phyloP scores from a whole-genome alignment of 2,329 filamentous ascomycete species.

The Colletotrichum sp. region DNA sequence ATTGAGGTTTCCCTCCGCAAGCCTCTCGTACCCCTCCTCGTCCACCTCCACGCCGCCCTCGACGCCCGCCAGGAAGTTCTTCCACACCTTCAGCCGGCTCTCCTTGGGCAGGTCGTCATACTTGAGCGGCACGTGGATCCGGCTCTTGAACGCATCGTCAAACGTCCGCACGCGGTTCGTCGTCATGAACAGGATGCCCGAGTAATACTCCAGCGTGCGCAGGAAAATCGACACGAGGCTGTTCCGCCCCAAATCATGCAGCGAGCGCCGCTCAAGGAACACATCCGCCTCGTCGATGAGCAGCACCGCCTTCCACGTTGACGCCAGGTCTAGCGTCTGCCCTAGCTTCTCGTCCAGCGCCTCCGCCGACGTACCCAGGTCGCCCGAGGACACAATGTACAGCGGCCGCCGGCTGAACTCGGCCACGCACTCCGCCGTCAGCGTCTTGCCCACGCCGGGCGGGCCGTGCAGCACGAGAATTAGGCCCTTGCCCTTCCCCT shows the following conservation, averaged over 20 bases:
- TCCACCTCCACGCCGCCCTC: conserved; percentile 44
- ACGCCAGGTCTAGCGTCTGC: conserved; percentile 82
- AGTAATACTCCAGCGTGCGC: conserved; percentile 56
- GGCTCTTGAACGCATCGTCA: conserved; percentile 87
- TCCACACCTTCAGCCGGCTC: conserved; percentile 58
- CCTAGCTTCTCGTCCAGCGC: conserved; percentile 72
- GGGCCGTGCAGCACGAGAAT: conserved; percentile 53
- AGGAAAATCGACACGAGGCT: conserved; percentile 75
- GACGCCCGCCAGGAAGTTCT: conserved; percentile 6
- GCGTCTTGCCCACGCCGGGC: conserved; percentile 56
- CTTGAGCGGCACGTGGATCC: conserved; percentile 83
- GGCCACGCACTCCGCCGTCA: conserved; percentile 54
- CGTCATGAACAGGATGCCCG: conserved; percentile 55
- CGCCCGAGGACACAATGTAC: conserved; percentile 64
- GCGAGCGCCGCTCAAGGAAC: conserved; percentile 81
- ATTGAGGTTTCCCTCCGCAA: conserved; percentile 70
- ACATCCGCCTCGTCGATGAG: conserved; percentile 88
- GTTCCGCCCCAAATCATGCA: conserved; percentile 85
- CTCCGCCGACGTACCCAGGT: conserved; percentile 70
- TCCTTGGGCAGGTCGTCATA: conserved; percentile 77
- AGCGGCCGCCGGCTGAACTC: conserved; percentile 54
- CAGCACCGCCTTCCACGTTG: conserved; percentile 84
- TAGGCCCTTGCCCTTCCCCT: conserved; percentile 44
- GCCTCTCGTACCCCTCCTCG: conserved; percentile 49
- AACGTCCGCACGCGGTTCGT: conserved; percentile 69